These are phyloP conservation scores for Pyricularia sp. DNA, from an alignment of 2,329 filamentous ascomycete species.

Conservation along the genomic window DNA sequence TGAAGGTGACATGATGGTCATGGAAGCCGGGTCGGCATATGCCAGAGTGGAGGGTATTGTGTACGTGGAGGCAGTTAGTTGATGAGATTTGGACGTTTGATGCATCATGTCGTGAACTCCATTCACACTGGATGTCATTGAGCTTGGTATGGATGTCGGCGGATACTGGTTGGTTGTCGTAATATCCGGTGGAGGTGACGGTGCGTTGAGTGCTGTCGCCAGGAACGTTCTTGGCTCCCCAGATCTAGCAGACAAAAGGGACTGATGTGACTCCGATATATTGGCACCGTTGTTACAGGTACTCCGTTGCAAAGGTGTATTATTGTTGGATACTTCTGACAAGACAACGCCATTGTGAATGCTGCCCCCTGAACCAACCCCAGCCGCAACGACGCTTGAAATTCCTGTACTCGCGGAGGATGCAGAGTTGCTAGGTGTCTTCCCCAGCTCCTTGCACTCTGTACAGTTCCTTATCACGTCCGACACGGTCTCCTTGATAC, in stretches of 20 bases:
- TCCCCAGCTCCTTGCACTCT: slow-evolving; percentile 73
- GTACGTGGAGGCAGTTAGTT: neutral
- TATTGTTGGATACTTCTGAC: neutral
- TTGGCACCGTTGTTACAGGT: neutral
- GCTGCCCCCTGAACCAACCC: neutral
- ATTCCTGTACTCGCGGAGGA: slow-evolving; percentile 5
- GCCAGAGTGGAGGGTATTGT: slow-evolving; percentile 6
- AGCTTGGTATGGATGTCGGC: neutral
- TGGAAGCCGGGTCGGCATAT: slow-evolving; percentile 23
- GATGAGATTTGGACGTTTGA: neutral
- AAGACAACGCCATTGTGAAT: neutral
- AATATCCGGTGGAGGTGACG: neutral
- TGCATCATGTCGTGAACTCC: neutral
- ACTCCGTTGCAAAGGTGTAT: slow-evolving; percentile 1
- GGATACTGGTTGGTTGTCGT: neutral
- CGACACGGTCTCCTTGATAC: slow-evolving; percentile 94
- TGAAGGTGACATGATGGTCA: slow-evolving; percentile 26
- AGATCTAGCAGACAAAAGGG: neutral
- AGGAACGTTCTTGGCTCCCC: slow-evolving; percentile 1
- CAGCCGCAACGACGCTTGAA: neutral
- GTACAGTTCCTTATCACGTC: slow-evolving; percentile 85
- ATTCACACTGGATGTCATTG: neutral
- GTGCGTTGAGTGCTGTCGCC: slow-evolving; percentile 1
- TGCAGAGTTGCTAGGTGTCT: slow-evolving; percentile 24
- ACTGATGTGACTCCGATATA: slow-evolving; percentile 4